Evolutionary conservation across 805 yeast species (phyloP).

Genomic region (Spathaspora sp.): DNA sequence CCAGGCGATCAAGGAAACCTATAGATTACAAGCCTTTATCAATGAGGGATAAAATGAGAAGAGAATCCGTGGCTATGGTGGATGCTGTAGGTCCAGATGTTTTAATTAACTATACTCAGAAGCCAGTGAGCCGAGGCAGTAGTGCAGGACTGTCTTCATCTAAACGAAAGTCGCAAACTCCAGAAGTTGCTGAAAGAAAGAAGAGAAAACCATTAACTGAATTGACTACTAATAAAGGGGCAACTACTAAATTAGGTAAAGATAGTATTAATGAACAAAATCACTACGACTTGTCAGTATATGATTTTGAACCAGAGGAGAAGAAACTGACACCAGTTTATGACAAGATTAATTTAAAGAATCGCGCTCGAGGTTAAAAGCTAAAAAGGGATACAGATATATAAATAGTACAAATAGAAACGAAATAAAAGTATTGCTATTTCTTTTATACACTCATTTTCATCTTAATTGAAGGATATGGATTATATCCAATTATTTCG

Average conservation of each 20-base stretch:
- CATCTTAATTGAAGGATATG: constrained; percentile 85
- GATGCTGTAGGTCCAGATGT: constrained; percentile 52
- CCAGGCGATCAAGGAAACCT: constrained; percentile 52
- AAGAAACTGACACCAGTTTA: constrained; percentile 1
- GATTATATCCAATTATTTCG: constrained; percentile 73
- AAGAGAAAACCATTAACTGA: constrained; percentile 19
- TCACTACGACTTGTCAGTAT: constrained; percentile 30
- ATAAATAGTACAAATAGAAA: constrained; percentile 2
- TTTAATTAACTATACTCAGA: constrained; percentile 10
- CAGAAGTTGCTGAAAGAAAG: constrained; percentile 2
- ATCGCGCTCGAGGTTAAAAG: neutral
- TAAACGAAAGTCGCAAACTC: constrained; percentile 5
- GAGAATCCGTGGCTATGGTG: constrained; percentile 55
- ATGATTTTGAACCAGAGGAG: constrained; percentile 31
- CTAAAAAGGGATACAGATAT: constrained; percentile 3
- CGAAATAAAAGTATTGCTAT: neutral
- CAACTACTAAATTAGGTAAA: neutral
- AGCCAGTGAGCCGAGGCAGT: neutral
- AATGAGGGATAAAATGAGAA: constrained; percentile 62
- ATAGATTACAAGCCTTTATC: constrained; percentile 70
- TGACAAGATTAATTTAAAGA: constrained; percentile 6
- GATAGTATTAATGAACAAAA: neutral
- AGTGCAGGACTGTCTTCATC: neutral
- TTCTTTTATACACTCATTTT: constrained; percentile 82
- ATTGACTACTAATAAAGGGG: constrained; percentile 1